A percentile compares a stretch with the other conserved stretches of the same genome.
phyloP scores from a whole-genome alignment of 768 basidiomycete species.

The Leccinum longicurvipes region DNA sequence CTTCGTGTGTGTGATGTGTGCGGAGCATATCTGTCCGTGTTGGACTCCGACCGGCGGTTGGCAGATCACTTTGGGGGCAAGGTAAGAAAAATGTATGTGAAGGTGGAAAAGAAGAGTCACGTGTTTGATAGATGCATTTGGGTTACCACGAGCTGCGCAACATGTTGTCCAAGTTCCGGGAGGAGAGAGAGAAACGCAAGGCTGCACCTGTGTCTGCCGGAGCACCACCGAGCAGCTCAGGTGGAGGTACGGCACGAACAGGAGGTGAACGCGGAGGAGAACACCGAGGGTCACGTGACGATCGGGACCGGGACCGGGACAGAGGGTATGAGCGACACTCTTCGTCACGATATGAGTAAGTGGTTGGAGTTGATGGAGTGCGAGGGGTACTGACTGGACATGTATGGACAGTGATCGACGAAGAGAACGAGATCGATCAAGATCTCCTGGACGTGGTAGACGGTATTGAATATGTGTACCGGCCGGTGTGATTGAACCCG shows the following conservation, averaged over 20 bases:
- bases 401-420: conserved; percentile 55
- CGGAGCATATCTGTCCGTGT: conserved; percentile 96
- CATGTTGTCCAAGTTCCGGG: conserved; percentile 86
- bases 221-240: conserved; percentile 36
- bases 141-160: conserved; percentile 98
- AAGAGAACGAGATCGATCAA: conserved; percentile 68
- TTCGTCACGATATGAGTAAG: conserved; percentile 68
- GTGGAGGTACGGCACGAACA: conserved; percentile 39
- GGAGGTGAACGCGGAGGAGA: conserved; percentile 46
- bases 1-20: conserved; percentile 99
- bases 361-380: conserved; percentile 23
- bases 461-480: conserved; percentile 38
- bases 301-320: conserved; percentile 65
- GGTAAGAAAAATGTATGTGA: conserved; percentile 59
- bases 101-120: conserved; percentile 28
- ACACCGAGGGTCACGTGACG: conserved; percentile 60
- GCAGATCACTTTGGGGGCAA: conserved; percentile 99
- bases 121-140: conserved; percentile 82
- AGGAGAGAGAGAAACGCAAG: conserved; percentile 81
- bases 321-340: conserved; percentile 68
- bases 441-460: conserved; percentile 61
- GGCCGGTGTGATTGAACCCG: conserved; percentile 9
- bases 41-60: conserved; percentile 96
- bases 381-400: conserved; percentile 10
- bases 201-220: conserved; percentile 47